Evolutionary conservation across 2,329 filamentous ascomycete genomes (phyloP).

Genomic region (Aaosphaeria arxii): DNA sequence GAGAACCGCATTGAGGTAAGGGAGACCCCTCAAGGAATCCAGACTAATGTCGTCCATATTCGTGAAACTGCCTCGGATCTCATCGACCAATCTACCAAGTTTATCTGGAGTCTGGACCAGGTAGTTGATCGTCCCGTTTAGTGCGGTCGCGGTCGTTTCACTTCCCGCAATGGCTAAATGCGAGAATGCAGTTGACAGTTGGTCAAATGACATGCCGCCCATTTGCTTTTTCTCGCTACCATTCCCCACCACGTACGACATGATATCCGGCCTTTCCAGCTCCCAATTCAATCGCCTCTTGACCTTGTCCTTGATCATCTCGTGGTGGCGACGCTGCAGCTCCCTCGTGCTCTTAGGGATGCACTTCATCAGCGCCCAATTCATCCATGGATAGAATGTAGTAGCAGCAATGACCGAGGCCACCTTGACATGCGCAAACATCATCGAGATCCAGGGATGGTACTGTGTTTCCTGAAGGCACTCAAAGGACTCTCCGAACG

Average conservation of each 20-base stretch:
- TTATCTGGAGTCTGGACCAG: neutral
- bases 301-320: slow-evolving; percentile 2
- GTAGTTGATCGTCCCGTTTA: slow-evolving; percentile 2
- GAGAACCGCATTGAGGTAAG: slow-evolving; percentile 9
- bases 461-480: slow-evolving; percentile 16
- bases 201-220: neutral
- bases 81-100: slow-evolving; percentile 2
- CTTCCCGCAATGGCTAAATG: slow-evolving; percentile 4
- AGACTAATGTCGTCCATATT: slow-evolving; percentile 2
- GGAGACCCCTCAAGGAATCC: slow-evolving; percentile 3
- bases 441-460: slow-evolving; percentile 9
- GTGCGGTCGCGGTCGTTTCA: slow-evolving; percentile 5
- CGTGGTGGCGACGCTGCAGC: slow-evolving; percentile 1
- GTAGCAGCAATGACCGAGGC: neutral
- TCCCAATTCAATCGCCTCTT: slow-evolving; percentile 6
- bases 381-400: slow-evolving; percentile 1
- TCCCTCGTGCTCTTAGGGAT: slow-evolving; percentile 4
- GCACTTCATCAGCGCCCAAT: slow-evolving; percentile 1
- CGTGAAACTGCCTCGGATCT: slow-evolving; percentile 3
- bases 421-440: slow-evolving; percentile 3
- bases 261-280: slow-evolving; percentile 5
- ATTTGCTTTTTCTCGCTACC: neutral
- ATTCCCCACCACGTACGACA: slow-evolving; percentile 1
- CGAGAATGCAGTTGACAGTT: slow-evolving; percentile 1
- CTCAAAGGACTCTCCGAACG: slow-evolving; percentile 20